phyloP scores from a whole-genome alignment of 139 green algal genomes.

The Tetraselmis striata region DNA sequence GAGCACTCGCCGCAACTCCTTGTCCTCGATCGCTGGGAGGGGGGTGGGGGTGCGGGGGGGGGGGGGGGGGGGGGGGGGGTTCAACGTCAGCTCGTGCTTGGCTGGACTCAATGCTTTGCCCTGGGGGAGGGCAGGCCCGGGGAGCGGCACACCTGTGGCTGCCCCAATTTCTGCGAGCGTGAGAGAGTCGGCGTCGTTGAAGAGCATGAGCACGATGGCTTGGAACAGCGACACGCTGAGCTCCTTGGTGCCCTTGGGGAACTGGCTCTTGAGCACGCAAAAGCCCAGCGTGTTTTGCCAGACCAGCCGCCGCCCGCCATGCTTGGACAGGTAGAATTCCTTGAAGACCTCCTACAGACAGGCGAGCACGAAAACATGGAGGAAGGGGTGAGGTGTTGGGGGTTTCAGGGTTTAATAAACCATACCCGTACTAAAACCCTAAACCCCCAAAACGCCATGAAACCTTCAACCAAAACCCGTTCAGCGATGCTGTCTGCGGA shows the following conservation, averaged over 20 bases:
- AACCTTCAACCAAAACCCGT: too few relatives aligned
- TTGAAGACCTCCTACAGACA: slow-evolving; percentile 60
- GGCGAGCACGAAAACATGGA: too few relatives aligned
- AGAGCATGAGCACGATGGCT: slow-evolving; percentile 90
- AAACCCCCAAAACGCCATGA: too few relatives aligned
- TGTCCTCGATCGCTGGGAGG: slow-evolving; percentile 53
- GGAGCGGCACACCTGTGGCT: slow-evolving; percentile 24
- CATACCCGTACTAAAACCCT: neutral
- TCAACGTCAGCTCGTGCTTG: too few relatives aligned
- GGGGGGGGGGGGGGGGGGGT: too few relatives aligned
- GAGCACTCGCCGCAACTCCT: slow-evolving; percentile 85
- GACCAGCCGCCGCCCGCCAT: slow-evolving; percentile 81
- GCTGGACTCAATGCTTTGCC: too few relatives aligned
- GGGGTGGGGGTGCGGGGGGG: neutral
- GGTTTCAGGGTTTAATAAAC: neutral
- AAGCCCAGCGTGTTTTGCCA: slow-evolving; percentile 85
- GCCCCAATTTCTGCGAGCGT: slow-evolving; percentile 58
- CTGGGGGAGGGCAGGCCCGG: too few relatives aligned
- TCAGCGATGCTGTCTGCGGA: too few relatives aligned
- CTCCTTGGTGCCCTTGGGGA: slow-evolving; percentile 85
- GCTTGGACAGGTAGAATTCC: slow-evolving; percentile 90
- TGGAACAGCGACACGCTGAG: slow-evolving; percentile 85
- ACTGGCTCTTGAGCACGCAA: slow-evolving; percentile 76
- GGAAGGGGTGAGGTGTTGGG: neutral
- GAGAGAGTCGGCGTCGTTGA: slow-evolving; percentile 81